Evolutionary conservation across 441 rosid genomes (phyloP), one percentile per base, ranked within the genome.

Genomic region (Euphorbia corollata): DNA sequence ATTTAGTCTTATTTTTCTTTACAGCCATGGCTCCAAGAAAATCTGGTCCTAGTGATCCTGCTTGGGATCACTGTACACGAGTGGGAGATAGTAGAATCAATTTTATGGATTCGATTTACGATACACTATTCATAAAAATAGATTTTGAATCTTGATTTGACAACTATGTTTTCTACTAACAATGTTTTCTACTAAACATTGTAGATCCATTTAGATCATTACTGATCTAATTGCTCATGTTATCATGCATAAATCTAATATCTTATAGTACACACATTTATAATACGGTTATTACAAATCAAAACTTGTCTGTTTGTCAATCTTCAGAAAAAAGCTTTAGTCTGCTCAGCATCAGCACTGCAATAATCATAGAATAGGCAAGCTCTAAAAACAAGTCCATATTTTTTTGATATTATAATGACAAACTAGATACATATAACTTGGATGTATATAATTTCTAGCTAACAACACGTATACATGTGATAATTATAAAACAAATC

Each of bases 311-410:
- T 8, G 34, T 22, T 13, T 54, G 7, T 56, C 58, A 62, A 38
- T 55, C 58, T 57, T 48, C 38, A 7, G 22, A 16, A 58, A 45
- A 32, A 58, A 50, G 64, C 60, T 61, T 68, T 60, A 39, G 45
- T 18, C 57, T 63, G 68, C 68, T 59, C 64, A 36, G 64, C 64
- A 64, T 5, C 30, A 45, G 74, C 74, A 71, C 74, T 71, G 74
- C 74, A 64, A 71, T 9, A 57, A 39, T 22, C 15, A 71, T 22
- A 57, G 23, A 64, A 56, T 15, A 34, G 1, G 22, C 62, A 32
- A 63, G 27, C 47, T 70, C 68, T 56, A 41, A 56, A 70, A 63
- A 69, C 32, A 34, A 56, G 10, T 50, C 2, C 19, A 19, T 41
- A 27, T 43, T 30, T 63, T 47, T 70, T 20, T 27, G 9, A 36